Conservation (phyloP, 441 rosid species). For the Dalechampia spathulata region DNA sequence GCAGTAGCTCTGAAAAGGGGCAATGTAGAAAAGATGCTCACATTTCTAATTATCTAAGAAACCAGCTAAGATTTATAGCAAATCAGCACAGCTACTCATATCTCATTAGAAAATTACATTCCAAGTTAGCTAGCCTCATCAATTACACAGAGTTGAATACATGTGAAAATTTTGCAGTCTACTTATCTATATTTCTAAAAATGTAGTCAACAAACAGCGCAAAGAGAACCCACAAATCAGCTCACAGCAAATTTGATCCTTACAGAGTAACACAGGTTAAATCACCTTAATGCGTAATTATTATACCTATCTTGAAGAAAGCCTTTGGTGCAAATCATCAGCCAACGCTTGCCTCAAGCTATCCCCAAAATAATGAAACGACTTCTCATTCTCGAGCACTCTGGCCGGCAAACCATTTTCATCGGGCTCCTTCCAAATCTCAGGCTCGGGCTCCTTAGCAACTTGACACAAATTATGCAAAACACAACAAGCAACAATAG, state of each 20-base stretch:
- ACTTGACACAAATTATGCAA: conserved; percentile 92
- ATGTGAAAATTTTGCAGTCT: conserved; percentile 10
- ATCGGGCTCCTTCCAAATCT: conserved; percentile 75
- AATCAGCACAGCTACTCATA: neutral
- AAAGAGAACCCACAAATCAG: neutral
- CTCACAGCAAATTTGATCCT: conserved; percentile 12
- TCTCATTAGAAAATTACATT: conserved; percentile 7
- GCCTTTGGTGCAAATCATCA: conserved; percentile 91
- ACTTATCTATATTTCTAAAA: conserved; percentile 14
- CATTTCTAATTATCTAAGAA: neutral
- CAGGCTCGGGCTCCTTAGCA: conserved; percentile 95
- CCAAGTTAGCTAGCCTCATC: conserved; percentile 16
- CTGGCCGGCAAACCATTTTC: conserved; percentile 64
- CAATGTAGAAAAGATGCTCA: neutral
- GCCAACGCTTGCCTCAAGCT: conserved; percentile 91
- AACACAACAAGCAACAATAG: conserved; percentile 93
- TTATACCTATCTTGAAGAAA: conserved; percentile 48
- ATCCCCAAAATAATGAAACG: conserved; percentile 67
- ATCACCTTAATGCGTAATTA: neutral
- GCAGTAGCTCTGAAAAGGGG: neutral
- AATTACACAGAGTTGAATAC: conserved; percentile 5
- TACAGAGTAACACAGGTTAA: no score
- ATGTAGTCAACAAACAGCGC: neutral
- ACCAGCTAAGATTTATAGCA: neutral
- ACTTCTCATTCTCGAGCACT: conserved; percentile 79